These are phyloP conservation scores for Boletus rex-veris DNA, from an alignment of 768 basidiomycete genomes.

Conservation along the genomic window DNA sequence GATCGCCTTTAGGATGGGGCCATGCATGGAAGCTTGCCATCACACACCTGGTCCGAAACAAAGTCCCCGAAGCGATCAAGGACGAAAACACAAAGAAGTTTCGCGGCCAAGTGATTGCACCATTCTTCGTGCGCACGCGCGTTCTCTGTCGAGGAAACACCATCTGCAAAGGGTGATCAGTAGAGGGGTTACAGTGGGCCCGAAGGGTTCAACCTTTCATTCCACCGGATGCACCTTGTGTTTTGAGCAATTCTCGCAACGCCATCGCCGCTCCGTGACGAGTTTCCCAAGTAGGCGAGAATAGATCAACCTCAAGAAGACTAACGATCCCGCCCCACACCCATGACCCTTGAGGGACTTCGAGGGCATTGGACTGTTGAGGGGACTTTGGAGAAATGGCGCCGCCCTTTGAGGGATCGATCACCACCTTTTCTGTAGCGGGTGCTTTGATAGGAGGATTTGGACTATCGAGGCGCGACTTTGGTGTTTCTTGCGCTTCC, in stretches of 20 bases:
- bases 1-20: background rate
- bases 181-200: background rate
- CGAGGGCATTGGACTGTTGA: slow-evolving; percentile 74
- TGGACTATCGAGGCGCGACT: slow-evolving; percentile 60
- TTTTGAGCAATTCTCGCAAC: slow-evolving; percentile 79
- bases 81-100: slow-evolving; percentile 85
- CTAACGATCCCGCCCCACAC: slow-evolving; percentile 83
- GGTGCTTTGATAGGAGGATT: slow-evolving; percentile 37
- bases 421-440: slow-evolving; percentile 59
- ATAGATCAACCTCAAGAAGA: slow-evolving; percentile 77
- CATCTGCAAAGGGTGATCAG: slow-evolving; percentile 39
- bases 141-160: slow-evolving; percentile 53
- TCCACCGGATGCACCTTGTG: slow-evolving; percentile 79
- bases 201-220: slow-evolving; percentile 56
- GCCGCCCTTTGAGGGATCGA: slow-evolving; percentile 83
- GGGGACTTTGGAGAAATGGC: slow-evolving; percentile 75
- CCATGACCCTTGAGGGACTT: slow-evolving; percentile 74
- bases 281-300: slow-evolving; percentile 87
- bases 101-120: slow-evolving; percentile 86
- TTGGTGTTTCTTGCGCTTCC: slow-evolving; percentile 50
- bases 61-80: slow-evolving; percentile 99
- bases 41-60: slow-evolving; percentile 77
- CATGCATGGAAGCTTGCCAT: background rate
- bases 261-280: slow-evolving; percentile 94
- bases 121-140: slow-evolving; percentile 71